These are phyloP conservation scores for Tricharina praecox DNA, from an alignment of 495 filamentous ascomycete genomes.

Conservation along the genomic window DNA sequence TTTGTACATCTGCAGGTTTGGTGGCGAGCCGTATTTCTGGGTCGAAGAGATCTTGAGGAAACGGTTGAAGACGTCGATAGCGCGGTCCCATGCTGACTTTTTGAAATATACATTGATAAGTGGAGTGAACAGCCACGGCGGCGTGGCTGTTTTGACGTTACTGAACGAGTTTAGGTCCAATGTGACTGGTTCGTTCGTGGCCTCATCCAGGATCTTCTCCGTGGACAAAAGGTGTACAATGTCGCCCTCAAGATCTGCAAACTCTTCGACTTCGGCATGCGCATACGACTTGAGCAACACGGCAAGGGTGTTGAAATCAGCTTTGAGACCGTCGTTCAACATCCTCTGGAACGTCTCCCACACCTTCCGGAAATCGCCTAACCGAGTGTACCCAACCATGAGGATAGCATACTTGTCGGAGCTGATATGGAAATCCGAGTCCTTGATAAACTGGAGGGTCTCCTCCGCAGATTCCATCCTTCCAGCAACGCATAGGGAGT, in stretches of 20 bases:
- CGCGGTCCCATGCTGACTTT: conserved; percentile 10
- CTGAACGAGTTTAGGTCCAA: conserved; percentile 22
- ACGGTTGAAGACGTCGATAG: conserved; percentile 10
- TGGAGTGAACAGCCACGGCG: conserved; percentile 26
- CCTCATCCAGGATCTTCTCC: conserved; percentile 22
- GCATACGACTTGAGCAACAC: conserved; percentile 29
- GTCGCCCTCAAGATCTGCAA: conserved; percentile 11
- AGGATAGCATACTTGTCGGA: conserved; percentile 61
- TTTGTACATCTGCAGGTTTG: conserved; percentile 22
- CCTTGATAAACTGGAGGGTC: conserved; percentile 46
- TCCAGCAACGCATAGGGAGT: conserved; percentile 42
- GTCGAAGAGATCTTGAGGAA: conserved; percentile 13
- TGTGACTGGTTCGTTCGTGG: conserved; percentile 12
- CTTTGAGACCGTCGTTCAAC: conserved; percentile 31
- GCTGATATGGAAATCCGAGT: conserved; percentile 40
- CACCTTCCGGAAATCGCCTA: conserved; percentile 35
- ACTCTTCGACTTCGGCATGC: conserved; percentile 29
- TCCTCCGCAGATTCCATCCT: conserved; percentile 48
- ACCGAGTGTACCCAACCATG: conserved; percentile 45
- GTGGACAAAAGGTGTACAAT: conserved; percentile 14
- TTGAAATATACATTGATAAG: conserved; percentile 22
- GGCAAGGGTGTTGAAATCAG: conserved; percentile 32
- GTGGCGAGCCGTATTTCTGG: conserved; percentile 11
- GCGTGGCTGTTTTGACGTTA: conserved; percentile 20
- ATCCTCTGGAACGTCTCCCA: conserved; percentile 39